Evolutionary conservation across 495 filamentous ascomycete genomes (phyloP).

Genomic region (Penicillium bialowiezense): DNA sequence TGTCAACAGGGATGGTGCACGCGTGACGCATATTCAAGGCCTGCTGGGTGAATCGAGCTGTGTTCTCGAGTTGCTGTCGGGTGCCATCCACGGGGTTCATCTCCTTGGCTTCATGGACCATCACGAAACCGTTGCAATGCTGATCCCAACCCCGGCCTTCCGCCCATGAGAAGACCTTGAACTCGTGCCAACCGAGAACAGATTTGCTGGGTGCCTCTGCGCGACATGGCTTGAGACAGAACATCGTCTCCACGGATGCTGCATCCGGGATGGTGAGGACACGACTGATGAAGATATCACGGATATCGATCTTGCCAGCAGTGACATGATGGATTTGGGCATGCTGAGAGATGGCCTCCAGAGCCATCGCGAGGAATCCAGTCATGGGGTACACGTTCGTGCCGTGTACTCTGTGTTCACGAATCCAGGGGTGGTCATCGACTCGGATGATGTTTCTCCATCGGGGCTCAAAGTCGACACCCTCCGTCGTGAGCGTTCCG

Average conservation of each 20-base stretch:
- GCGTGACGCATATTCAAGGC: slow-evolving; percentile 3
- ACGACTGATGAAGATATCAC: slow-evolving; percentile 37
- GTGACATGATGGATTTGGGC: slow-evolving; percentile 26
- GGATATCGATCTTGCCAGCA: slow-evolving; percentile 26
- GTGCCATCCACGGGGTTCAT: slow-evolving; percentile 25
- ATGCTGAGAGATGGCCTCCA: slow-evolving; percentile 47
- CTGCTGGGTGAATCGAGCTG: neutral
- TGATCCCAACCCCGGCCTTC: slow-evolving; percentile 37
- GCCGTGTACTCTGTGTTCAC: slow-evolving; percentile 45
- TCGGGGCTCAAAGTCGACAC: slow-evolving; percentile 24
- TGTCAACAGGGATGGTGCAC: slow-evolving; percentile 13
- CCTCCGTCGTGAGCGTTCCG: slow-evolving; percentile 22
- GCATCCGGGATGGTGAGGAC: slow-evolving; percentile 38
- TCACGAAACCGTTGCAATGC: slow-evolving; percentile 39
- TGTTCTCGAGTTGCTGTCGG: slow-evolving; percentile 5
- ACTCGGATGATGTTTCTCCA: slow-evolving; percentile 33
- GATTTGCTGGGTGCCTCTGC: slow-evolving; percentile 21
- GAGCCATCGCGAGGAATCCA: slow-evolving; percentile 49
- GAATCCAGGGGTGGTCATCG: slow-evolving; percentile 34
- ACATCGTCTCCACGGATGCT: slow-evolving; percentile 29
- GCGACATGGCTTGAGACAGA: slow-evolving; percentile 22
- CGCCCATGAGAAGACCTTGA: slow-evolving; percentile 35
- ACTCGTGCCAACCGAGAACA: slow-evolving; percentile 42
- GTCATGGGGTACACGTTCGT: slow-evolving; percentile 48
- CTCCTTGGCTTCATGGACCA: slow-evolving; percentile 25